Conservation (phyloP, 2,329 filamentous ascomycete genomes). For the Lecanosticta acicola region DNA sequence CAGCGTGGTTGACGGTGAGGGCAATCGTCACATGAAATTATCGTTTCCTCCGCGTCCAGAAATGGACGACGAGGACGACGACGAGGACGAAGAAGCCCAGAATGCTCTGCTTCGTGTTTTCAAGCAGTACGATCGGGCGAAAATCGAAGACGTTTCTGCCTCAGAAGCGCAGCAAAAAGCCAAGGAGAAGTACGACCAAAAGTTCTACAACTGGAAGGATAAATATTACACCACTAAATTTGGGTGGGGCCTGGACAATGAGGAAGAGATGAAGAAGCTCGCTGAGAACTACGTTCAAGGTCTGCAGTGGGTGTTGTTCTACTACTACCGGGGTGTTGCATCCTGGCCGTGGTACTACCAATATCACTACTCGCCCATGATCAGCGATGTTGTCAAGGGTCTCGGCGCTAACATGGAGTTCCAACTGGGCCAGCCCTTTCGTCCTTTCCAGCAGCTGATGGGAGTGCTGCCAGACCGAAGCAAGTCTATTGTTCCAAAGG, state of each 20-base stretch:
- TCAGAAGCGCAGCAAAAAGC: constrained; percentile 75
- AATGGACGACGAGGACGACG: constrained; percentile 55
- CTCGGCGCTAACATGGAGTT: constrained; percentile 85
- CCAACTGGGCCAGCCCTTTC: constrained; percentile 88
- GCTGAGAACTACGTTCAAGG: constrained; percentile 97
- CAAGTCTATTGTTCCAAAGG: constrained; percentile 85
- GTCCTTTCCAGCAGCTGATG: constrained; percentile 94
- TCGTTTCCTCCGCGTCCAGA: constrained; percentile 51
- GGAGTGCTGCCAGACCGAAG: constrained; percentile 94
- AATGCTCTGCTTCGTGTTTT: constrained; percentile 80
- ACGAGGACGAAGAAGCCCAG: constrained; percentile 77
- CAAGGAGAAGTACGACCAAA: constrained; percentile 80
- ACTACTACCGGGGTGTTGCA: constrained; percentile 94
- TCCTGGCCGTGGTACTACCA: constrained; percentile 98
- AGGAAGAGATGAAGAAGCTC: constrained; percentile 72
- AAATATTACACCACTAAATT: constrained; percentile 90
- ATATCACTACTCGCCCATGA: constrained; percentile 97
- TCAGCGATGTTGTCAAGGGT: constrained; percentile 87
- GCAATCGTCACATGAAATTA: constrained; percentile 61
- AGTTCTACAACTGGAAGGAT: constrained; percentile 90
- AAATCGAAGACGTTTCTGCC: constrained; percentile 70
- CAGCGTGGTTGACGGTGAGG: constrained; percentile 58
- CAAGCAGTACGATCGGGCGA: constrained; percentile 84
- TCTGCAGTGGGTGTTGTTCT: constrained; percentile 94
- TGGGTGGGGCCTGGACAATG: constrained; percentile 75